Evolutionary conservation across 192 early-diverging fungal genomes (phyloP), one percentile per base, ranked within the genome.

Genomic region (Dissophora globulifera): DNA sequence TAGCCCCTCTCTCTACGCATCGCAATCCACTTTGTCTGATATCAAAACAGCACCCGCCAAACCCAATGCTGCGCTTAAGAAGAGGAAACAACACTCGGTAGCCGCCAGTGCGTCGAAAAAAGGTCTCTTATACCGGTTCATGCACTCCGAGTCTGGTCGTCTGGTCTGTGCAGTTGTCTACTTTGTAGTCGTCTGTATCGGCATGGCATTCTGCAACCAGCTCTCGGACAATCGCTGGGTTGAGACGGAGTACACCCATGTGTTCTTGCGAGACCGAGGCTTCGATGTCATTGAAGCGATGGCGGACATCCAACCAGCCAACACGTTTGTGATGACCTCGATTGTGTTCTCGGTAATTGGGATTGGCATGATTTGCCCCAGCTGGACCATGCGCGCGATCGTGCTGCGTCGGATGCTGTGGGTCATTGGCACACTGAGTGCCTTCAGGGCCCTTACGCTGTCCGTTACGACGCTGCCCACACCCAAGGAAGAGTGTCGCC

Each of bases 141-240:
- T 46, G 15, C 46, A 76, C 30, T 76, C 72, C 4, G 72, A 76
- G 22, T 20, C 46, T 4, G 72, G 72, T 30, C 56, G 72, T 4
- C 63, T 76, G 15, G 53, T 41, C n/a, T 67, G 57, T 26, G 49
- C 72, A 16, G 60, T 76, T 26, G 19, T 61, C 42, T 76, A 62
- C 35, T 71, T 81, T 20, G 23, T 60, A n/a, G 41, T 81, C 16
- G 42, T 67, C 23, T 75, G 72, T 26, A 68, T 81, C 17, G 42
- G 58, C 20, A 67, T 75, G 67, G 75, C 80, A 32, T 81, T 81
- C 16, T 69, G 67, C 30, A 81, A 78, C 38, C 80, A 81, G 32
- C 69, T 65, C 26, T 81, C 80, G 29, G 80, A 81, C 50, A 46
- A 71, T 38, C 80, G 80, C 2, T 81, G 80, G 80, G 68, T 67